Evolutionary conservation across 2,329 filamentous ascomycete species (phyloP).

Genomic region (Dactylonectria estremocensis): DNA sequence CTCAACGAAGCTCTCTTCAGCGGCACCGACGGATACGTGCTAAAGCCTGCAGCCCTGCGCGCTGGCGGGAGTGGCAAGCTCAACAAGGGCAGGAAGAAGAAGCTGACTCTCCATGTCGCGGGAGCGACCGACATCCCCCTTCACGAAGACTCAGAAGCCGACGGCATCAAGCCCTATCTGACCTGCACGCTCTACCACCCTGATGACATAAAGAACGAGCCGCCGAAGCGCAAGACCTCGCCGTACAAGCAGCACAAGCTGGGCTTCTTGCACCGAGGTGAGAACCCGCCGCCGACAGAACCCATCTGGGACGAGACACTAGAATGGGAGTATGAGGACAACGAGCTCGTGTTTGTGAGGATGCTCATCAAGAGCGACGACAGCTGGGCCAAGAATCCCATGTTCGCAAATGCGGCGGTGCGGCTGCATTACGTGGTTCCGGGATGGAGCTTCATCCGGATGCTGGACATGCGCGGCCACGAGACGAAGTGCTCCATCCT

Average conservation of each 20-base stretch:
- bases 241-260: slow-evolving; percentile 72
- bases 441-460: slow-evolving; percentile 75
- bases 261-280: slow-evolving; percentile 69
- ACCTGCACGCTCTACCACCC: slow-evolving; percentile 77
- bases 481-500: slow-evolving; percentile 75
- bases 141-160: slow-evolving; percentile 63
- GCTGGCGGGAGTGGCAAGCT: slow-evolving; percentile 67
- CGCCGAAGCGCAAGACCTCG: slow-evolving; percentile 73
- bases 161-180: slow-evolving; percentile 74
- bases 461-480: slow-evolving; percentile 75
- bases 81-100: slow-evolving; percentile 62
- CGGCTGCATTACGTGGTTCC: slow-evolving; percentile 68
- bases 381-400: slow-evolving; percentile 73
- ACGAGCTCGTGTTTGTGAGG: slow-evolving; percentile 75
- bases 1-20: slow-evolving; percentile 78
- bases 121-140: slow-evolving; percentile 75
- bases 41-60: slow-evolving; percentile 75
- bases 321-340: slow-evolving; percentile 79
- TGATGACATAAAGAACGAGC: slow-evolving; percentile 61
- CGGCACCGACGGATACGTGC: slow-evolving; percentile 75
- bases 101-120: slow-evolving; percentile 70
- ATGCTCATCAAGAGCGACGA: slow-evolving; percentile 79
- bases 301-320: slow-evolving; percentile 77
- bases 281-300: slow-evolving; percentile 72
- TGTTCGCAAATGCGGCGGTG: slow-evolving; percentile 74